Conservation (phyloP, 2,329 filamentous ascomycete genomes). For the Neopestalotiopsis rosae region DNA sequence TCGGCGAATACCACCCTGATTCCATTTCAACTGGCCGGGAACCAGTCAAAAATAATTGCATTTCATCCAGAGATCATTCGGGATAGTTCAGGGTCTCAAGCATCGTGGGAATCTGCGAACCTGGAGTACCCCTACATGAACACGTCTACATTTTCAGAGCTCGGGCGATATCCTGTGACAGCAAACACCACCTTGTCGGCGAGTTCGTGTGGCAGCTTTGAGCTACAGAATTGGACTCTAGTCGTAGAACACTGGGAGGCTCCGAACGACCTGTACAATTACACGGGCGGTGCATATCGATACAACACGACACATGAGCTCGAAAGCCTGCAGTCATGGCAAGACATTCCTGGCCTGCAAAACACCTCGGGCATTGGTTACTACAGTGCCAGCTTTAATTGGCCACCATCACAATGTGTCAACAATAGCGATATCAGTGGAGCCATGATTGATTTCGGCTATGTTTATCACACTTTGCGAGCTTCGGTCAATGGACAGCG, state of each 20-base stretch:
- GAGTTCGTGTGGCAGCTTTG: not conserved
- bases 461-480: not conserved
- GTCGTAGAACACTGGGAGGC: not conserved
- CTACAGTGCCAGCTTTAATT: not conserved
- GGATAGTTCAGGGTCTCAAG: not conserved
- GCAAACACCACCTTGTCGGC: not conserved
- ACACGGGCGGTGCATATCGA: not conserved
- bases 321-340: not conserved
- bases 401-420: not conserved
- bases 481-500: not conserved
- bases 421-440: not conserved
- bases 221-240: not conserved
- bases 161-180: not conserved
- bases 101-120: not conserved
- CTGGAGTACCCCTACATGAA: not conserved
- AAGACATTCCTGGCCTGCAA: not conserved
- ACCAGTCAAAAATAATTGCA: not conserved
- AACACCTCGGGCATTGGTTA: not conserved
- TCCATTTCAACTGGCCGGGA: not conserved
- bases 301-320: not conserved
- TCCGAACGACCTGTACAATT: not conserved
- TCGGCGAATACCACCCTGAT: not conserved
- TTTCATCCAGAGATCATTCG: not conserved
- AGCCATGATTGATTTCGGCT: not conserved
- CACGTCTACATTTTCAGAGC: not conserved